A percentile compares a stretch with the other conserved stretches of the same genome.
Conservation (phyloP, 192 early-diverging fungal species). For the Linnemannia schmuckeri region DNA sequence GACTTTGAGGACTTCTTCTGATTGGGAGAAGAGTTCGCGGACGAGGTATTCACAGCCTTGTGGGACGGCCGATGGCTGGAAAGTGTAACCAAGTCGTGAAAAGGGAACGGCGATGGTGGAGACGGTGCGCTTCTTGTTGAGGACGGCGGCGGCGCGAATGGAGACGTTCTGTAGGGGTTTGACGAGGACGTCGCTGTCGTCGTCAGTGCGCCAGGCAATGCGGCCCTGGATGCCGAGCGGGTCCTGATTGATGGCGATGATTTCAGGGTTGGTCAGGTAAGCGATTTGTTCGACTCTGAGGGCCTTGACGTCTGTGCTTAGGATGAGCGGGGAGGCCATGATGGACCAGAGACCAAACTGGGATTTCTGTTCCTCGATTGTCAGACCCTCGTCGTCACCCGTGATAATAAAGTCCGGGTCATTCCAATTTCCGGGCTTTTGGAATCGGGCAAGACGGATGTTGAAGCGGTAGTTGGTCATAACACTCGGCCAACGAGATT, state of each 20-base stretch:
- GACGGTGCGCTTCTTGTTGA: conserved; percentile 28
- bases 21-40: conserved; percentile 37
- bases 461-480: conserved; percentile 60
- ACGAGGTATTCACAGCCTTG: conserved; percentile 24
- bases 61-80: neutral
- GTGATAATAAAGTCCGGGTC: conserved; percentile 59
- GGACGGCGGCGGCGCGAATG: conserved; percentile 35
- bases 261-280: conserved; percentile 62
- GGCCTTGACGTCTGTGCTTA: conserved; percentile 67
- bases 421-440: conserved; percentile 55
- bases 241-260: conserved; percentile 76
- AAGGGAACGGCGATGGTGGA: conserved; percentile 35
- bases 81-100: conserved; percentile 44
- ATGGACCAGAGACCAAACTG: conserved; percentile 72
- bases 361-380: conserved; percentile 54
- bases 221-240: conserved; percentile 58
- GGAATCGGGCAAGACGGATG: conserved; percentile 52
- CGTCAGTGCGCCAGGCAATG: conserved; percentile 19
- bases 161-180: conserved; percentile 35
- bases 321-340: conserved; percentile 70
- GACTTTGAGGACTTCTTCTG: conserved; percentile 23
- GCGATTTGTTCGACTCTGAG: conserved; percentile 29
- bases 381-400: conserved; percentile 57
- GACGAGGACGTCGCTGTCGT: conserved; percentile 27
- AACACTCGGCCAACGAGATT: conserved; percentile 45